These are phyloP conservation scores for Schwanniomyces occidentalis DNA, from an alignment of 805 yeast genomes.

Conservation along the genomic window DNA sequence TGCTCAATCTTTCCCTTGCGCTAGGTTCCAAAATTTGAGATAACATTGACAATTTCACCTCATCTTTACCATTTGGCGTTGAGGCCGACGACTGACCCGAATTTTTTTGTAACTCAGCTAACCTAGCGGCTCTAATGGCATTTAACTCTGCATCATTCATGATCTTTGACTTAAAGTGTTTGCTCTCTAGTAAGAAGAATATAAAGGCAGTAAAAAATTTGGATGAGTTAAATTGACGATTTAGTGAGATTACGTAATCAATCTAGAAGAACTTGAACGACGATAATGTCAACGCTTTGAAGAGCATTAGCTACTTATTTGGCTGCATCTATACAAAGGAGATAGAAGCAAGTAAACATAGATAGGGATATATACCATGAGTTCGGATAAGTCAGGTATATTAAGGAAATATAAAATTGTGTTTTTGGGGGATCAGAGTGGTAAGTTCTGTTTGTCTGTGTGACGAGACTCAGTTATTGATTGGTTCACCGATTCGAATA, in stretches of 20 bases:
- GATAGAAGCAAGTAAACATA: neutral
- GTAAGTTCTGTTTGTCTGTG: no score
- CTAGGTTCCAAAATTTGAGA: constrained; percentile 75
- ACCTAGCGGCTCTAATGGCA: constrained; percentile 91
- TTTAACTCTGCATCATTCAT: constrained; percentile 89
- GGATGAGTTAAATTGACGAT: no score
- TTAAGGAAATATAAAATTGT: constrained; percentile 82
- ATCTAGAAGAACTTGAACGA: no score
- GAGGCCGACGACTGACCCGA: constrained; percentile 29
- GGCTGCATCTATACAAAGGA: no score
- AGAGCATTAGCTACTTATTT: no score
- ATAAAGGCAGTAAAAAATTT: neutral
- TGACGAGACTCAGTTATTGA: no score
- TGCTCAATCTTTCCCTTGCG: constrained; percentile 83
- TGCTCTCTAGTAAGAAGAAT: neutral
- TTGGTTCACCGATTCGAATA: no score
- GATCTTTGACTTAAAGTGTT: constrained; percentile 5
- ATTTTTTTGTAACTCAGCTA: constrained; percentile 74
- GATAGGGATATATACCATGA: constrained; percentile 5
- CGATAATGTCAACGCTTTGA: no score
- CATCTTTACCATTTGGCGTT: constrained; percentile 28
- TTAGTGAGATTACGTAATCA: no score
- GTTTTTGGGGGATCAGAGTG: constrained; percentile 94
- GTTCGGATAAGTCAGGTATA: constrained; percentile 36
- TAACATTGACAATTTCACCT: constrained; percentile 43